A percentile compares a stretch with the other conserved stretches of the same genome.
phyloP scores from a whole-genome alignment of 2,329 filamentous ascomycete genomes.

The Huntiella bhutanensis region DNA sequence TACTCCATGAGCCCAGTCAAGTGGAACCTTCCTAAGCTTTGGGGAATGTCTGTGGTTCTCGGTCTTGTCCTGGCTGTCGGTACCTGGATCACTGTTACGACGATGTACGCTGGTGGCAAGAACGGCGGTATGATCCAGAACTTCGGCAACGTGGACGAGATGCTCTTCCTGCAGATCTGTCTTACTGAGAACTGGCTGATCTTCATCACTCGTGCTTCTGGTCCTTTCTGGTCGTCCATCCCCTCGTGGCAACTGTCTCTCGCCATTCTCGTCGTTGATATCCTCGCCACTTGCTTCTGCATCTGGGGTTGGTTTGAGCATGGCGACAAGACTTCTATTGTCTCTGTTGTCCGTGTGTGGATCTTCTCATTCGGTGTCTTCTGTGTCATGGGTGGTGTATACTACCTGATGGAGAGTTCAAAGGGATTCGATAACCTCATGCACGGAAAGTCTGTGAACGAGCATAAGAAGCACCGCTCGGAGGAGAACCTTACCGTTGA shows the following conservation, averaged over 20 bases:
- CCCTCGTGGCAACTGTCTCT: conserved; percentile 70
- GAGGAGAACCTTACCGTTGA: conserved; percentile 85
- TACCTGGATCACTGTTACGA: conserved; percentile 78
- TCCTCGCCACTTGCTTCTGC: conserved; percentile 69
- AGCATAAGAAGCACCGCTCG: conserved; percentile 63
- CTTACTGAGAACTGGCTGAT: conserved; percentile 93
- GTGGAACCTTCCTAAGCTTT: conserved; percentile 82
- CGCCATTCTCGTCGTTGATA: conserved; percentile 64
- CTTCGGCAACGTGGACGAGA: conserved; percentile 61
- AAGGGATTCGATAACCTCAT: too few relatives aligned
- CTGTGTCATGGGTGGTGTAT: too few relatives aligned
- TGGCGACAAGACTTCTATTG: conserved; percentile 50
- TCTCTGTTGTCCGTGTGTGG: conserved; percentile 76
- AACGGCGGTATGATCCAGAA: conserved; percentile 79
- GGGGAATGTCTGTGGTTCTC: conserved; percentile 77
- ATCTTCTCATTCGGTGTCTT: conserved; percentile 69
- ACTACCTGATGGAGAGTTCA: too few relatives aligned
- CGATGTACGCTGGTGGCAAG: conserved; percentile 48
- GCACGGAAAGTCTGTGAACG: conserved; percentile 21
- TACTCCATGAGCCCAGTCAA: conserved; percentile 76
- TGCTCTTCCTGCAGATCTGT: conserved; percentile 78
- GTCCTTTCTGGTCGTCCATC: conserved; percentile 28
- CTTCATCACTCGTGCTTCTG: conserved; percentile 16
- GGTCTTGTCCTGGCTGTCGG: conserved; percentile 64
- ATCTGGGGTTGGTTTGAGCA: conserved; percentile 65